Evolutionary conservation across 2,329 filamentous ascomycete genomes (phyloP), one percentile per base, ranked within the genome.

Genomic region (Epichloe coenophiala): DNA sequence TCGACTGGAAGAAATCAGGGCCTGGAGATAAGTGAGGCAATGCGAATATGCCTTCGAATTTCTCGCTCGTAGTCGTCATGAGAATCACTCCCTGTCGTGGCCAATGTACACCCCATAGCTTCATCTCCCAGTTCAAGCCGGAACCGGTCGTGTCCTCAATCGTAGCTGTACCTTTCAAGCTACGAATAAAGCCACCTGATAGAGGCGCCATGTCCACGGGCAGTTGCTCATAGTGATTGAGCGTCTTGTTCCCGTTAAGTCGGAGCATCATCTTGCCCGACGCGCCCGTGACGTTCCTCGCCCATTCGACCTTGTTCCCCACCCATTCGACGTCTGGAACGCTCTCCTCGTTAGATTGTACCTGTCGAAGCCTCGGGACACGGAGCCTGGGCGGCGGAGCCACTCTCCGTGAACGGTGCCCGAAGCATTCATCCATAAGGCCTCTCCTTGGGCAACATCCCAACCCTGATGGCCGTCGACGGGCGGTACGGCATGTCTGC

Each of bases 41-140:
- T 2, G 83, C 86, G 64, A 95, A 95, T 50, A 97, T 83, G 42
- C 93, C 90, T n/a, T 84, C 81, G 61, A 93, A 93, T 70, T 95
- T 96, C 62, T 95, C 86, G 65, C 89, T 96, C 45, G 89, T 91
- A 1, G 91, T 96, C 2, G 85, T 87, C 62, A 97, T 71, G 37
- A 97, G 71, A 47, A 93, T 79, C 13, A 81, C 78, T 2, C 93
- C 93, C 55, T 85, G 79, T n/a, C 78, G 76, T 38, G 85, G 82
- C 74, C 89, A 94, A 69, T 97, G 91, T 4, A 94, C 77, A 3
- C 93, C 93, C 65, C 88, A 83, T 47, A 95, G 69, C 48, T 79
- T 76, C 68, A 94, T 81, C 57, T 90, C 84, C 81, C 86, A 90
- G 57, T 80, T 86, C 61, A 83, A 83, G 5, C 85, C 84, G 53